phyloP scores from a whole-genome alignment of 148 eudicot species.

The Cornus florida region DNA sequence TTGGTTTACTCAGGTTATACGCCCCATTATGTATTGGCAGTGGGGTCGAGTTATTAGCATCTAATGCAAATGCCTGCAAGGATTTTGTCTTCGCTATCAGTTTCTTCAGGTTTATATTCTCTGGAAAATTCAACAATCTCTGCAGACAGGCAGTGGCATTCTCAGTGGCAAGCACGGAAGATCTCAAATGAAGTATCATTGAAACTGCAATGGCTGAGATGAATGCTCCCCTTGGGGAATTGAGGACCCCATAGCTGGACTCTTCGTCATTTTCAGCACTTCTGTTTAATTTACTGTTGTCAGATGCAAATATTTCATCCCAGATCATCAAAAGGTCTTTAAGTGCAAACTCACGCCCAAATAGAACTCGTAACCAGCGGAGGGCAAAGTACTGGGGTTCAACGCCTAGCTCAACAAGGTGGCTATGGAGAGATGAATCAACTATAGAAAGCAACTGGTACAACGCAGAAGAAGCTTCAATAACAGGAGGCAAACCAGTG shows the following conservation, averaged over 20 bases:
- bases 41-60: conserved; percentile 49
- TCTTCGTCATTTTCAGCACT: conserved; percentile 42
- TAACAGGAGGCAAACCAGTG: conserved; percentile 69
- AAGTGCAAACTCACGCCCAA: conserved; percentile 90
- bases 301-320: conserved; percentile 87
- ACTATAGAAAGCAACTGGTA: conserved; percentile 83
- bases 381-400: conserved; percentile 98
- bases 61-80: conserved; percentile 62
- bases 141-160: conserved; percentile 89
- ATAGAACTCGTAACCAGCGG: conserved; percentile 91
- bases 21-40: conserved; percentile 27
- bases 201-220: conserved; percentile 85
- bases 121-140: conserved; percentile 85
- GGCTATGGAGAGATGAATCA: conserved; percentile 83
- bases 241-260: conserved; percentile 44
- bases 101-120: conserved; percentile 55
- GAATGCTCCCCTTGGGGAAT: conserved; percentile 86
- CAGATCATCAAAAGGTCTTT: conserved; percentile 71
- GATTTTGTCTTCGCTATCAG: conserved; percentile 70
- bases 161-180: conserved; percentile 89
- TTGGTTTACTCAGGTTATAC: conserved; percentile 34
- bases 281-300: conserved; percentile 38
- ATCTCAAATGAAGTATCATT: conserved; percentile 81
- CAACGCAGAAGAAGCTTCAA: conserved; percentile 88
- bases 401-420: conserved; percentile 86